These are phyloP conservation scores for Calcarisporium arbuscula DNA, from an alignment of 2,329 filamentous ascomycete species.

Conservation along the genomic window DNA sequence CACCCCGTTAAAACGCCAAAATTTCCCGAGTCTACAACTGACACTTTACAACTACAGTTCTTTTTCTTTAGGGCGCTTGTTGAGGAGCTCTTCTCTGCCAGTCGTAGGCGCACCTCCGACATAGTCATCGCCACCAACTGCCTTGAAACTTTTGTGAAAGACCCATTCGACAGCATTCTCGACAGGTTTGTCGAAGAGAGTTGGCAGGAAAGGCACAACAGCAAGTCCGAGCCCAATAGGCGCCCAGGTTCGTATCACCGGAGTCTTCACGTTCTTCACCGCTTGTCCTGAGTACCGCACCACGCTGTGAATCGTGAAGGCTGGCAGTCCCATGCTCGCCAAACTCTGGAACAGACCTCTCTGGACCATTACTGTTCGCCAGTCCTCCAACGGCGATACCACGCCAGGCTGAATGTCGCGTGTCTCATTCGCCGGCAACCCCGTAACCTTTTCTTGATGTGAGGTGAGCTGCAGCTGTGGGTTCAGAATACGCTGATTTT, in stretches of 20 bases:
- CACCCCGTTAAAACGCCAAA: no score
- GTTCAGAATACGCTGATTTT: slow-evolving; percentile 71
- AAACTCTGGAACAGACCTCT: slow-evolving; percentile 84
- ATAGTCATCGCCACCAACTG: slow-evolving; percentile 56
- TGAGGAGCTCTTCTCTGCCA: slow-evolving; percentile 39
- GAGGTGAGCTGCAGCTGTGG: slow-evolving; percentile 54
- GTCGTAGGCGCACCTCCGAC: slow-evolving; percentile 50
- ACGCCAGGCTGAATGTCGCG: slow-evolving; percentile 29
- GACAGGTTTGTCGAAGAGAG: slow-evolving; percentile 84
- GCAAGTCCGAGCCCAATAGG: slow-evolving; percentile 80
- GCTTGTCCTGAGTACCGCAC: slow-evolving; percentile 83
- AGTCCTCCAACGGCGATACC: slow-evolving; percentile 77
- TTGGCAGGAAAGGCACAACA: slow-evolving; percentile 76
- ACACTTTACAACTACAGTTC: slow-evolving; percentile 30
- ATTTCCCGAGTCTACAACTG: neutral
- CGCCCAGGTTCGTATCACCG: slow-evolving; percentile 70
- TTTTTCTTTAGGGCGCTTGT: slow-evolving; percentile 39
- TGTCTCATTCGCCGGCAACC: slow-evolving; percentile 29
- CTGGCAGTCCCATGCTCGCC: slow-evolving; percentile 89
- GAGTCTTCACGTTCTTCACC: slow-evolving; percentile 77
- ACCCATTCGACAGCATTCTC: slow-evolving; percentile 86
- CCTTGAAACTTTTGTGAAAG: slow-evolving; percentile 76
- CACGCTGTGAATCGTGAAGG: slow-evolving; percentile 88
- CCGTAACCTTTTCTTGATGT: slow-evolving; percentile 41
- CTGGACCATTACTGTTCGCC: slow-evolving; percentile 83